Conservation (phyloP, 805 yeast species). For the Nakazawaea peltata region DNA sequence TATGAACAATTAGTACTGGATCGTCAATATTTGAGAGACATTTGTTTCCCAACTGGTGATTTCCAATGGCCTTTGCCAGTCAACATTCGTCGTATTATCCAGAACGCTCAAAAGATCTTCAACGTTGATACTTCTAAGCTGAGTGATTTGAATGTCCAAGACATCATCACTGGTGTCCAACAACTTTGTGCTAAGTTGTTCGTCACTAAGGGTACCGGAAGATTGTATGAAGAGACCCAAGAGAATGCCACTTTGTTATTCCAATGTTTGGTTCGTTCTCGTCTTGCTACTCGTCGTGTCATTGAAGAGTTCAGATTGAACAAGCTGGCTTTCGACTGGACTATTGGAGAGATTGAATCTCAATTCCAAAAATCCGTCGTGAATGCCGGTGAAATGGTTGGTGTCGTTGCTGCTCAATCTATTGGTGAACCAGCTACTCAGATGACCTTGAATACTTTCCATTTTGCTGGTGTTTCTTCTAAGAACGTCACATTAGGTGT, state of each 20-base stretch:
- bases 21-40: constrained; percentile 69
- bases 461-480: constrained; percentile 95
- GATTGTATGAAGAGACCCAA: constrained; percentile 76
- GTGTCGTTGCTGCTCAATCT: constrained; percentile 95
- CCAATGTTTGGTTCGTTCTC: constrained; percentile 87
- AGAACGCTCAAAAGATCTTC: constrained; percentile 96
- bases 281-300: constrained; percentile 85
- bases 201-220: constrained; percentile 79
- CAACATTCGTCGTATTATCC: constrained; percentile 90
- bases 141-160: constrained; percentile 80
- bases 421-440: constrained; percentile 98
- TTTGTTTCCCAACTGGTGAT: constrained; percentile 89
- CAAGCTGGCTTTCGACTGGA: constrained; percentile 91
- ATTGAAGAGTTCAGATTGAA: constrained; percentile 84
- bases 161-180: constrained; percentile 66
- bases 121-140: constrained; percentile 87
- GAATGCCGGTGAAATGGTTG: constrained; percentile 98
- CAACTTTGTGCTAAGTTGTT: constrained; percentile 56
- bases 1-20: constrained; percentile 71
- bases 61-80: constrained; percentile 97
- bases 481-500: constrained; percentile 96
- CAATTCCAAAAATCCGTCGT: constrained; percentile 89
- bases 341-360: constrained; percentile 85
- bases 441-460: constrained; percentile 96
- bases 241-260: constrained; percentile 83